Evolutionary conservation across 768 basidiomycete genomes (phyloP).

Genomic region (Russula sp.): DNA sequence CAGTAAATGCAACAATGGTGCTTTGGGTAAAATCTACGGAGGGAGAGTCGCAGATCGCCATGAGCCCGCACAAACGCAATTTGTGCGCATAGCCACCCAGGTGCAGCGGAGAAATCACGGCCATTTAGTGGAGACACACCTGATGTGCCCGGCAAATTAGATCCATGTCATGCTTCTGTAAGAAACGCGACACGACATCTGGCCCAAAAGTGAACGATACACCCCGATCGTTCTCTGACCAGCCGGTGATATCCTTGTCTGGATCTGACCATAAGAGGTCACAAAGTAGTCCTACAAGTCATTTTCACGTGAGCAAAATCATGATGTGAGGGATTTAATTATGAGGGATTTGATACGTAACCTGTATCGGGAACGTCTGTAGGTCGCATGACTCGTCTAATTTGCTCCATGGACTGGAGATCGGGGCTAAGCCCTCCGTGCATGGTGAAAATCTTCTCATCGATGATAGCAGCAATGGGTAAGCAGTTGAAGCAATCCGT

Average conservation of each 20-base stretch:
- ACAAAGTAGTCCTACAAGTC: constrained; percentile 73
- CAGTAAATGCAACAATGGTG: not conserved
- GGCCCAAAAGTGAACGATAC: constrained; percentile 99
- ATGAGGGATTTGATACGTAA: constrained; percentile 35
- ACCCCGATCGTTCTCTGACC: constrained; percentile 99
- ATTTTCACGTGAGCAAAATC: constrained; percentile 16
- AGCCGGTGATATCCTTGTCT: constrained; percentile 98
- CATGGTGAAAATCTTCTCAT: constrained; percentile 99
- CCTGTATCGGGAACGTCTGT: constrained; percentile 99
- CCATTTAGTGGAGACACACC: constrained; percentile 46
- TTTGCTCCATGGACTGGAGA: constrained; percentile 99
- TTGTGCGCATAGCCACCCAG: not conserved
- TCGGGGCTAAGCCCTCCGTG: constrained; percentile 97
- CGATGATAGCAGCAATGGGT: constrained; percentile 98
- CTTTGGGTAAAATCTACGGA: not conserved
- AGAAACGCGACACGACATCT: constrained; percentile 95
- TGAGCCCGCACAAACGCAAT: constrained; percentile 3
- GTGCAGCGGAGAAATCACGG: constrained; percentile 17
- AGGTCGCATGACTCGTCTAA: constrained; percentile 97
- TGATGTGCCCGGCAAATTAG: constrained; percentile 98
- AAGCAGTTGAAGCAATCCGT: constrained; percentile 99
- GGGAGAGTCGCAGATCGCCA: not conserved
- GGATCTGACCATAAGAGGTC: constrained; percentile 99
- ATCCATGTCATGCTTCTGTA: constrained; percentile 99
- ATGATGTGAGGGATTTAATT: constrained; percentile 7